Evolutionary conservation across 1,284 basidiomycete species (phyloP), one percentile per base, ranked within the genome.

Genomic region (Porogramme epimiltina): DNA sequence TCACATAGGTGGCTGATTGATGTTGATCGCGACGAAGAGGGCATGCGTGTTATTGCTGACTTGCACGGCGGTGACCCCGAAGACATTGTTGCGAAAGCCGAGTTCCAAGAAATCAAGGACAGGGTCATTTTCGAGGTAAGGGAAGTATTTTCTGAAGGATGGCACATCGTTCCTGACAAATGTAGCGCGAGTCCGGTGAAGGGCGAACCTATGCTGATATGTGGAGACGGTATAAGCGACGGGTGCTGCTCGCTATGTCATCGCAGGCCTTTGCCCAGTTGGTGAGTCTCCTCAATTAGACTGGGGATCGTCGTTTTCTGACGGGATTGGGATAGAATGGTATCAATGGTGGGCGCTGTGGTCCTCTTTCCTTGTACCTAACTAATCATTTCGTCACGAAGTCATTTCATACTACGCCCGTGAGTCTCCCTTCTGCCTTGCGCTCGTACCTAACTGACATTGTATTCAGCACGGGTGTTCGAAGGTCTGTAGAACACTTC

Each of bases 221-320:
- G 85, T 97, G 94, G 93, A 84, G 72, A 61, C 82, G 84, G 59
- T 98, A 98, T 71, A 89, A 91, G 62, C 85, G 87, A 40, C 83
- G 95, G 41, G 95, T 98, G 4, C 70, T 98, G 58, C 85, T 98
- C 54, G 96, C 95, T n/a, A 96, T 96, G 93, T 95, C 93, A 18
- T 93, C 93, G 56, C 96, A 98, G 70, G 89, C 91, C 51, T 98
- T 98, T 70, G 95, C 95, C 42, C 96, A 98, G 71, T 75, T 98
- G 61, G 91, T 92, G 59, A 60, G 85, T 18, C n/a, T 37, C n/a
- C 9, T 5, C 34, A 3, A 38, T 31, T 26, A n/a, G n/a, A n/a
- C n/a, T n/a, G n/a, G 20, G 37, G 23, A 37, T 34, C 2, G 18
- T 31, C 33, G 33, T 10, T 46, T 34, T 46, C 51, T 58, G 31